Conservation (phyloP, 2,329 filamentous ascomycete genomes). For the Aspergillus ochraceus region DNA sequence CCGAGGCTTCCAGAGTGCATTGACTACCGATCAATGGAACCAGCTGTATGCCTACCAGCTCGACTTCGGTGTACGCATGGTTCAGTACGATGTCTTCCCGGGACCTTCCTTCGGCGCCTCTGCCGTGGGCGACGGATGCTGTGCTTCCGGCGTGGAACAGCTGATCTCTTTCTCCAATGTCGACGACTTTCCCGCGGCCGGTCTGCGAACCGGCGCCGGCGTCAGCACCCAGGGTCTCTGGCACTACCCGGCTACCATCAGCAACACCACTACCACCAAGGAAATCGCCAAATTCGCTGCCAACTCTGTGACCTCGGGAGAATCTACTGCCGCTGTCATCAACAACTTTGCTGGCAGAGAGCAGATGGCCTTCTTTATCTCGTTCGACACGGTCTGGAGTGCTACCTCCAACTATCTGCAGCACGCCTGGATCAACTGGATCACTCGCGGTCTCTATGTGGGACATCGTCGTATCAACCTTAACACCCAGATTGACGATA, state of each 20-base stretch:
- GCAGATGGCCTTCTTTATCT: constrained; percentile 63
- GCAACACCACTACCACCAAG: constrained; percentile 54
- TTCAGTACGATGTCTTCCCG: constrained; percentile 60
- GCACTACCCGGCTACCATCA: constrained; percentile 60
- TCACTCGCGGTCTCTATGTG: constrained; percentile 58
- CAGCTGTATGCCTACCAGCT: constrained; percentile 59
- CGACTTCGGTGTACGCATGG: constrained; percentile 60
- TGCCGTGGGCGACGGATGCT: constrained; percentile 47
- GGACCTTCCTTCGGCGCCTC: constrained; percentile 50
- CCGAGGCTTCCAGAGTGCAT: constrained; percentile 50
- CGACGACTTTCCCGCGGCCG: constrained; percentile 55
- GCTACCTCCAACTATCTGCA: constrained; percentile 59
- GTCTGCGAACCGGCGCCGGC: constrained; percentile 51
- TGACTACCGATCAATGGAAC: constrained; percentile 59
- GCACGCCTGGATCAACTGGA: constrained; percentile 64
- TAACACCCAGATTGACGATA: constrained; percentile 62
- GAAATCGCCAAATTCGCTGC: constrained; percentile 55
- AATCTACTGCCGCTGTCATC: constrained; percentile 58
- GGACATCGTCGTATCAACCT: constrained; percentile 58
- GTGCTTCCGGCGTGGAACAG: constrained; percentile 51
- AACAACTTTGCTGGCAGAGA: constrained; percentile 58
- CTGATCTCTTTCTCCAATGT: constrained; percentile 56
- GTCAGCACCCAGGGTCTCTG: constrained; percentile 55
- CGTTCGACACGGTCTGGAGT: constrained; percentile 54
- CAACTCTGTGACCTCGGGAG: constrained; percentile 39